These are phyloP conservation scores for Trebouxiophyceae sp. DNA, from an alignment of 163 green algal genomes.

Conservation along the genomic window DNA sequence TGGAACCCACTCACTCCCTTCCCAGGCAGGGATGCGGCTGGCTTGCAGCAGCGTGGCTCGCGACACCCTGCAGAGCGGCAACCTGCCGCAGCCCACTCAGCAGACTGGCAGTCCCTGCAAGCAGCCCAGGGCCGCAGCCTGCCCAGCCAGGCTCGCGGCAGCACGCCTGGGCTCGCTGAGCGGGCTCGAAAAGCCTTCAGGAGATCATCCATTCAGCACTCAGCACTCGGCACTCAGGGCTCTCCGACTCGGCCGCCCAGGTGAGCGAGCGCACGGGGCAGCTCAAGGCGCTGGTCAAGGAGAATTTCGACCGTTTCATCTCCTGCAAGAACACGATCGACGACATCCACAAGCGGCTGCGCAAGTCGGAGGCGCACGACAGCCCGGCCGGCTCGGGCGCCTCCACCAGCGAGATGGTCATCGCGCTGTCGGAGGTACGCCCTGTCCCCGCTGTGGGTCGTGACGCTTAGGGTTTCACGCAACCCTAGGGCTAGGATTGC, in stretches of 20 bases:
- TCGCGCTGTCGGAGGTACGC: constrained; percentile 23
- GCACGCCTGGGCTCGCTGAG: too few relatives aligned
- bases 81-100: constrained; percentile 9
- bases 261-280: constrained; percentile 68
- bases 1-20: too few relatives aligned
- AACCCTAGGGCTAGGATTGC: too few relatives aligned
- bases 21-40: too few relatives aligned
- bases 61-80: too few relatives aligned
- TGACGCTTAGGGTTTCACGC: too few relatives aligned
- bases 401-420: constrained; percentile 28
- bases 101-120: background rate
- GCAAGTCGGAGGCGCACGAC: constrained; percentile 35
- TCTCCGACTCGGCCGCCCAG: constrained; percentile 41
- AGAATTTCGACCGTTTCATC: constrained; percentile 94
- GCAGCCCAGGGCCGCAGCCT: too few relatives aligned
- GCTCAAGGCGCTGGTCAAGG: constrained; percentile 79
- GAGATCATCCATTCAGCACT: background rate
- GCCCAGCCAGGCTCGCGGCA: too few relatives aligned
- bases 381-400: constrained; percentile 14
- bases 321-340: constrained; percentile 88
- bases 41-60: too few relatives aligned
- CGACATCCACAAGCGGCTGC: constrained; percentile 64
- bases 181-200: too few relatives aligned
- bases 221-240: constrained; percentile 44
- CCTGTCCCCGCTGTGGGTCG: background rate